These are phyloP conservation scores for Mikania micrantha DNA, from an alignment of 129 eudicot genomes.

Conservation along the genomic window DNA sequence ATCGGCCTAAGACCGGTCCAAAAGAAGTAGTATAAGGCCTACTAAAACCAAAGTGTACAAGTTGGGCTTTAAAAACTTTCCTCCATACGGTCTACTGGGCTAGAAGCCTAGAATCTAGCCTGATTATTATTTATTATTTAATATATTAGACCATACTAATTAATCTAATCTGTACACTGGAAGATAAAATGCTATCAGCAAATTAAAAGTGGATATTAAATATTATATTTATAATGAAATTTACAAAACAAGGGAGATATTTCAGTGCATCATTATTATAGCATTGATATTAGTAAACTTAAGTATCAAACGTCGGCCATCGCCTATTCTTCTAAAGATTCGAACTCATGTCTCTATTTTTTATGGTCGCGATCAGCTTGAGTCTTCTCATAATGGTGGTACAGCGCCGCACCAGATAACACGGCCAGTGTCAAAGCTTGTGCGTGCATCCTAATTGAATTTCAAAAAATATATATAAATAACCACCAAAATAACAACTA, in stretches of 20 bases:
- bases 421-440: slow-evolving; percentile 84
- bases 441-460: slow-evolving; percentile 70
- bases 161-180: not conserved
- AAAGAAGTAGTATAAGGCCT: not conserved
- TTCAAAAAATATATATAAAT: not conserved
- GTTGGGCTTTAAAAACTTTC: not conserved
- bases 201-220: not conserved
- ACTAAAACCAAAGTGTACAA: not conserved
- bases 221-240: not conserved
- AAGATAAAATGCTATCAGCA: too few relatives aligned
- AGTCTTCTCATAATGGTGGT: slow-evolving; percentile 61
- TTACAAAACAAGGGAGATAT: slow-evolving; percentile 5
- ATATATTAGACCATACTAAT: too few relatives aligned
- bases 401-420: slow-evolving; percentile 81
- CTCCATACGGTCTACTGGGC: not conserved
- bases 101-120: too few relatives aligned
- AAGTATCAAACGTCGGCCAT: slow-evolving; percentile 11
- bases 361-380: slow-evolving; percentile 17
- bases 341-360: slow-evolving; percentile 9
- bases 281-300: slow-evolving; percentile 1
- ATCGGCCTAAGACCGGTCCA: not conserved
- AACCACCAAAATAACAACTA: not conserved
- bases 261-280: slow-evolving; percentile 10
- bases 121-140: too few relatives aligned
- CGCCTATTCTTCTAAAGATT: not conserved